phyloP scores from a whole-genome alignment of 768 basidiomycete genomes.

The Kwoniella europaea region DNA sequence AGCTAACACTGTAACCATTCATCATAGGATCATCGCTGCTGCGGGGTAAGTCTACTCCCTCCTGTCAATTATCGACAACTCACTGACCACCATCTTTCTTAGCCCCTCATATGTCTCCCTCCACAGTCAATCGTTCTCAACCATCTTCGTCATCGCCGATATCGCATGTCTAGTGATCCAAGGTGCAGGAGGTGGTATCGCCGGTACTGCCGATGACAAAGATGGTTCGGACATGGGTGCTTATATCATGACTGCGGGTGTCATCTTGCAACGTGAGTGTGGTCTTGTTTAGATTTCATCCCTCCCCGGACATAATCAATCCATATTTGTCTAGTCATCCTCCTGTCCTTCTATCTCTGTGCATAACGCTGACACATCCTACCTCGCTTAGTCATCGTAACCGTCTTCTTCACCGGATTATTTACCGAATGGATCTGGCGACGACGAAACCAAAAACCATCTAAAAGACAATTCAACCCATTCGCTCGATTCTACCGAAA shows the following conservation, averaged over 20 bases:
- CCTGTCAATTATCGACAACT: too few relatives aligned
- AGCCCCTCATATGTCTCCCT: constrained; percentile 36
- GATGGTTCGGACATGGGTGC: constrained; percentile 60
- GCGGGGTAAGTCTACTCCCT: constrained; percentile 60
- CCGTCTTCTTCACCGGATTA: constrained; percentile 60
- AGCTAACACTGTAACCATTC: background rate
- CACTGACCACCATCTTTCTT: too few relatives aligned
- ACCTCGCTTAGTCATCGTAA: constrained; percentile 55
- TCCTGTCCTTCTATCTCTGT: background rate
- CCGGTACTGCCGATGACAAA: constrained; percentile 58
- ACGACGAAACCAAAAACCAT: constrained; percentile 51
- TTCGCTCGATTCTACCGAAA: constrained; percentile 18
- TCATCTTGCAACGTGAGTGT: constrained; percentile 65
- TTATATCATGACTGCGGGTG: constrained; percentile 67
- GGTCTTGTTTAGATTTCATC: background rate
- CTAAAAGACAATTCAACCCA: constrained; percentile 31
- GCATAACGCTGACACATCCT: background rate
- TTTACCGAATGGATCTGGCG: constrained; percentile 63
- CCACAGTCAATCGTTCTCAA: constrained; percentile 40
- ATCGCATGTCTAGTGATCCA: constrained; percentile 69
- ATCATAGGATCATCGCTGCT: constrained; percentile 58
- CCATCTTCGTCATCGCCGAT: constrained; percentile 60
- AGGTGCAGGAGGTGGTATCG: constrained; percentile 68
- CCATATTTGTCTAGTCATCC: background rate
- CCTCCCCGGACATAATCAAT: background rate